Base-by-base conservation (phyloP, 768 basidiomycete species). In the Tylopilus sp. region DNA sequence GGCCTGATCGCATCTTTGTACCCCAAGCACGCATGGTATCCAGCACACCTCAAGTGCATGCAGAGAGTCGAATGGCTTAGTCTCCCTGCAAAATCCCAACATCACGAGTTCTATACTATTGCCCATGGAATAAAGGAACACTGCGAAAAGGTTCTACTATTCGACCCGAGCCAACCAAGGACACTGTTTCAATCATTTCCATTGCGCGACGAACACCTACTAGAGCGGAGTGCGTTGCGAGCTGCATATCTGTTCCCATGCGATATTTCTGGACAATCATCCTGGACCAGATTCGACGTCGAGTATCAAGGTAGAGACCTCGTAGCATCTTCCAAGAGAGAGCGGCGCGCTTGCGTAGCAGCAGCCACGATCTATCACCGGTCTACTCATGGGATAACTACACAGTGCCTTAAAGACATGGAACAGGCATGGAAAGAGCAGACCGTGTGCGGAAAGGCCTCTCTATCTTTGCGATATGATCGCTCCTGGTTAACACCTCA, bases 11-110 rank as follows among this genome's bases (percentile, higher is more conserved):
- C 59, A 14, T 52, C 59, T 10, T 55, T 80, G 16, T 69, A 64
- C 16, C 73, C 78, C 2, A n/a, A 16, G 3, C 59, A 75, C 9
- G 42, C 42, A 6, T 80, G 70, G 58, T 74, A 78, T 58, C 78
- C 79, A 0, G 8, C 28, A 12, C 66, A 74, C 41, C 59, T 71
- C n/a, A 55, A 34, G 11, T 59, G 54, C 17, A 80, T 79, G 77
- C 72, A 80, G 54, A 64, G 56, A 2, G 70, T 78, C 1, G 26
- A 63, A 2, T 61, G 77, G 78, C 51, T 24, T 21, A 17, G 48
- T 12, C 54, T 63, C 50, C 50, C 58, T 5, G 11, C 61, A 2
- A 46, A 56, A 24, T 57, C 71, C 6, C 76, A 76, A 36, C 68
- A 73, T 49, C 58, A 64, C 48, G 64, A 52, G 3, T 62, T 76